Percentiles rank a stretch among this genome's conserved stretches.
Evolutionary conservation across 768 basidiomycete genomes (phyloP).

Genomic region (Tricholoma flavovirens): DNA sequence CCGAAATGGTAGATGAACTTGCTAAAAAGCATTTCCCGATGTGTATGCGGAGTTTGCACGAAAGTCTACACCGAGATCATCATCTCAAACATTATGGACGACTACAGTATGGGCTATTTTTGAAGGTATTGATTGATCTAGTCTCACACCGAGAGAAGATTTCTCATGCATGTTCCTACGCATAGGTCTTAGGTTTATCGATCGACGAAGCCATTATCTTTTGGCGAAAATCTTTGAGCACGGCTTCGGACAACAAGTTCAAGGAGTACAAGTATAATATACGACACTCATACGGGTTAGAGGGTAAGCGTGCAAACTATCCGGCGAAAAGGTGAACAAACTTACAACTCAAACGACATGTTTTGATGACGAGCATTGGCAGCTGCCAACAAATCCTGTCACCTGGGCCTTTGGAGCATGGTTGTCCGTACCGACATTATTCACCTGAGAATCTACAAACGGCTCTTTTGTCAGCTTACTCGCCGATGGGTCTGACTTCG

Average conservation of each 20-base stretch:
- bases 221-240: constrained; percentile 85
- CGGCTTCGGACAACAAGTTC: constrained; percentile 87
- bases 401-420: constrained; percentile 56
- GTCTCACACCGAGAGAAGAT: not conserved
- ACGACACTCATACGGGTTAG: constrained; percentile 89
- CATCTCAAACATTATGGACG: constrained; percentile 93
- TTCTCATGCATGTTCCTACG: not conserved
- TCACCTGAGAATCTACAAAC: constrained; percentile 76
- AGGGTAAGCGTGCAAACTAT: constrained; percentile 93
- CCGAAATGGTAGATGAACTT: constrained; percentile 91
- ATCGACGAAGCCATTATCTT: constrained; percentile 92
- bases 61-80: constrained; percentile 64
- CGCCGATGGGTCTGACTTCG: constrained; percentile 55
- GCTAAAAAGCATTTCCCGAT: constrained; percentile 87
- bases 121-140: constrained; percentile 66
- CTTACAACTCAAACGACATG: not conserved
- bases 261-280: constrained; percentile 98
- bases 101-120: constrained; percentile 86
- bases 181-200: constrained; percentile 83
- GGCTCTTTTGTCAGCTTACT: constrained; percentile 65
- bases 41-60: constrained; percentile 92
- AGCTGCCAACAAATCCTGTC: constrained; percentile 91
- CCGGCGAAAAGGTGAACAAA: constrained; percentile 73
- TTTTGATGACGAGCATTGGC: constrained; percentile 5
- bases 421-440: constrained; percentile 93